phyloP scores from a whole-genome alignment of 345 rosid genomes.

The Odontarrhena argentea region DNA sequence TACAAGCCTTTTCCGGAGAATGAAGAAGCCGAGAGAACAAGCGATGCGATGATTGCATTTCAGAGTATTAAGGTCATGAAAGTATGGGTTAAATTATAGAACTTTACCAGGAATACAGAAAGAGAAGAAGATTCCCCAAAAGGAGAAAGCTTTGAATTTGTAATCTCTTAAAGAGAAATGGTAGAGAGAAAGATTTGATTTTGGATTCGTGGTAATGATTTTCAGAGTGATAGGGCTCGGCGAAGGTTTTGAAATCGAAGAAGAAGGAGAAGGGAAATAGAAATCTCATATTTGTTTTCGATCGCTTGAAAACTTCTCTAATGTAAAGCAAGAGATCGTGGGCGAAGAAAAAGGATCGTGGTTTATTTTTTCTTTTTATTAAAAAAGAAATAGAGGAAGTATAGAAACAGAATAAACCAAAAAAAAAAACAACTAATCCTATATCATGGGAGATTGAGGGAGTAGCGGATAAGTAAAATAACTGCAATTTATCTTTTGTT shows the following conservation, averaged over 20 bases:
- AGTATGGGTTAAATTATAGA: background rate
- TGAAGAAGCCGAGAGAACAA: conserved; percentile 56
- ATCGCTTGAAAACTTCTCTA: too few relatives aligned
- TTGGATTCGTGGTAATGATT: background rate
- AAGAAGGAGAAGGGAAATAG: too few relatives aligned
- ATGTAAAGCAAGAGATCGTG: too few relatives aligned
- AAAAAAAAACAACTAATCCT: too few relatives aligned
- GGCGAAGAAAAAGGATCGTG: too few relatives aligned
- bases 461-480: too few relatives aligned
- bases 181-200: background rate
- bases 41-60: conserved; percentile 56
- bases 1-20: conserved; percentile 41
- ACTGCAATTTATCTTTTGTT: too few relatives aligned
- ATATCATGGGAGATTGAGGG: too few relatives aligned
- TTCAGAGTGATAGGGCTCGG: conserved; percentile 28
- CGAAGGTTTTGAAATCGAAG: background rate
- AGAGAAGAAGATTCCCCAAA: background rate
- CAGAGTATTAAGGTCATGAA: conserved; percentile 31
- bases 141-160: conserved; percentile 24
- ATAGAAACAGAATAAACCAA: too few relatives aligned
- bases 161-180: background rate
- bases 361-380: too few relatives aligned
- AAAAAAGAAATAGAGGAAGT: too few relatives aligned
- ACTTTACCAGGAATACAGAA: background rate
- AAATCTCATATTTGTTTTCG: too few relatives aligned